A percentile compares a stretch with the other conserved stretches of the same genome.
phyloP scores from a whole-genome alignment of 768 basidiomycete species.

The Pleurotus tuoliensis region DNA sequence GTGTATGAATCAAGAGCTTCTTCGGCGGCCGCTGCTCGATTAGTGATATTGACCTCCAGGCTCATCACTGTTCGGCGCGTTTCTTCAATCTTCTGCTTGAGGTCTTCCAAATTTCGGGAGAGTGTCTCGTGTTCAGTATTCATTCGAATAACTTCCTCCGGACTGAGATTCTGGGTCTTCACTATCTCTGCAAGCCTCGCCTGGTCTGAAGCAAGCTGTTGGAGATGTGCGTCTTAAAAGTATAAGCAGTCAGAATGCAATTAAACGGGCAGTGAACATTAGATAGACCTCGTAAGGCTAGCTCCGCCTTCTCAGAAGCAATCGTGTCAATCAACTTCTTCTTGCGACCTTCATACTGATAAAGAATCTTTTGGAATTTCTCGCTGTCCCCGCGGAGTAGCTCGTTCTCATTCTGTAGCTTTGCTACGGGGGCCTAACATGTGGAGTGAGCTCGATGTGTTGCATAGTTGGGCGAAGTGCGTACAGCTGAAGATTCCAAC shows the following conservation, averaged over 20 bases:
- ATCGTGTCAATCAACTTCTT: constrained; percentile 66
- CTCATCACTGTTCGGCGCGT: constrained; percentile 69
- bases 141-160: constrained; percentile 90
- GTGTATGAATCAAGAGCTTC: constrained; percentile 79
- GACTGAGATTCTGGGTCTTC: constrained; percentile 82
- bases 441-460: background rate
- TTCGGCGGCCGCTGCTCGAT: constrained; percentile 78
- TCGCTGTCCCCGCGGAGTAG: constrained; percentile 69
- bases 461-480: background rate
- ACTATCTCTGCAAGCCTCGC: constrained; percentile 62
- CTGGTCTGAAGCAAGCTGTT: constrained; percentile 62
- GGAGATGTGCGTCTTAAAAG: constrained; percentile 52
- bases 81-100: constrained; percentile 72
- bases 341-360: constrained; percentile 65
- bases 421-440: constrained; percentile 55
- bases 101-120: constrained; percentile 67
- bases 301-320: constrained; percentile 62
- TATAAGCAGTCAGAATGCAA: constrained; percentile 6
- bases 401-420: constrained; percentile 58
- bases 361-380: constrained; percentile 74
- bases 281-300: constrained; percentile 48
- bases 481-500: constrained; percentile 60
- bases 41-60: constrained; percentile 80
- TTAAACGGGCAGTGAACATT: background rate
- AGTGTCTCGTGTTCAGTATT: constrained; percentile 84